These are phyloP conservation scores for Psilocybe cubensis DNA, from an alignment of 768 basidiomycete species.

Conservation along the genomic window DNA sequence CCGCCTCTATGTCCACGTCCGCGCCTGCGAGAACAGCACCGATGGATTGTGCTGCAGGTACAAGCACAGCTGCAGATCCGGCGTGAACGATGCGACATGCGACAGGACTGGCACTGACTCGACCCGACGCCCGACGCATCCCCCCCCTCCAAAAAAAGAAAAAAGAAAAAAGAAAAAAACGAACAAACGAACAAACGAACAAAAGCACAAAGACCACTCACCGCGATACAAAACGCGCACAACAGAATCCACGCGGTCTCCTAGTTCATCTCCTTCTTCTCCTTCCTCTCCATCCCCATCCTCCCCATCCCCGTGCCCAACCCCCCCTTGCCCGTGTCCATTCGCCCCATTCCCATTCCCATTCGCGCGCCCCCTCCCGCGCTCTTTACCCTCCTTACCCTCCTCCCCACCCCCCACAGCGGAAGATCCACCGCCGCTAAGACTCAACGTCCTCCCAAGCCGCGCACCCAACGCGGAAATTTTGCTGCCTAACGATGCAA, in stretches of 20 bases:
- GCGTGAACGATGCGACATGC: too few relatives aligned
- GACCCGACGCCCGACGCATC: too few relatives aligned
- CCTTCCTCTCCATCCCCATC: not conserved
- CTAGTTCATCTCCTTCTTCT: too few relatives aligned
- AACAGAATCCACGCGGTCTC: slow-evolving; percentile 7
- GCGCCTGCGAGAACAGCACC: too few relatives aligned
- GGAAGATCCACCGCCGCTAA: not conserved
- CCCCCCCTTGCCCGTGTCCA: slow-evolving; percentile 5
- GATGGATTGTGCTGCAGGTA: too few relatives aligned
- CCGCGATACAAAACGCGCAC: slow-evolving; percentile 2
- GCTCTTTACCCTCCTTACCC: not conserved
- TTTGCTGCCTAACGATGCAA: slow-evolving; percentile 8
- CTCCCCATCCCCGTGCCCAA: not conserved
- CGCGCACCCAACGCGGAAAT: slow-evolving; percentile 21
- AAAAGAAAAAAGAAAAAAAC: too few relatives aligned
- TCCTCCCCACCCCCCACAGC: not conserved
- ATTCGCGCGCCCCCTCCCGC: too few relatives aligned
- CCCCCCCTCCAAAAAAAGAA: not conserved
- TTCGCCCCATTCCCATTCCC: not conserved
- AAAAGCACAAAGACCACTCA: not conserved
- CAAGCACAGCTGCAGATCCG: too few relatives aligned
- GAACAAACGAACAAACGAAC: too few relatives aligned
- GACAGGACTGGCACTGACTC: too few relatives aligned
- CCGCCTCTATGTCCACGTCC: too few relatives aligned
- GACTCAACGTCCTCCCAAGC: slow-evolving; percentile 14